These are phyloP conservation scores for Lentinula raphanica DNA, from an alignment of 768 basidiomycete species.

Conservation along the genomic window DNA sequence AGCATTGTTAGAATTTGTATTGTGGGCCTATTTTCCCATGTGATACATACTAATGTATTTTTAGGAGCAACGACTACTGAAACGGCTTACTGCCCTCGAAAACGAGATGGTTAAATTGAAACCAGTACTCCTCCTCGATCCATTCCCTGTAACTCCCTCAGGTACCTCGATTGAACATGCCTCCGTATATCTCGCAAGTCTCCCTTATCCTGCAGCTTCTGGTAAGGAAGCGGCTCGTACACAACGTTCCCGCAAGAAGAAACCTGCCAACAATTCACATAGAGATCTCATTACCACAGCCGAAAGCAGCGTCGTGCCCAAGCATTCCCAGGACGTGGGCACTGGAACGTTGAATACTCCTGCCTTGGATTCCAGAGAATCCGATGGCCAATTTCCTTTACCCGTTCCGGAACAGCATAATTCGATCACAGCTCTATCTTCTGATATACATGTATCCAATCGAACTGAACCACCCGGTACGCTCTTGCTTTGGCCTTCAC, in stretches of 20 bases:
- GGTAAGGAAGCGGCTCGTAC: neutral
- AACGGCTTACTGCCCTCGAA: constrained; percentile 51
- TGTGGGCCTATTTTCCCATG: too few relatives aligned
- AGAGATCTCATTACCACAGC: neutral
- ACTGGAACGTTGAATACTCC: neutral
- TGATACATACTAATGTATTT: too few relatives aligned
- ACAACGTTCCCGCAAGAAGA: constrained; percentile 1
- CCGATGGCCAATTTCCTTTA: neutral
- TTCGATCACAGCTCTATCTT: neutral
- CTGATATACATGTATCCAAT: neutral
- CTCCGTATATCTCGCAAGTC: constrained; percentile 17
- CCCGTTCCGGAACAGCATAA: neutral
- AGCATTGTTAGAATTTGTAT: too few relatives aligned
- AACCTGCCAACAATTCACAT: neutral
- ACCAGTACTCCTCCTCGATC: constrained; percentile 65
- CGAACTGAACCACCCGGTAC: neutral
- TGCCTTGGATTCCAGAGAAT: neutral
- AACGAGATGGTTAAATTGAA: constrained; percentile 59
- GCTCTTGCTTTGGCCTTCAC: neutral
- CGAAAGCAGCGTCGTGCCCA: neutral
- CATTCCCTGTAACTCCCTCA: constrained; percentile 25
- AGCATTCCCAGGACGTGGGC: neutral
- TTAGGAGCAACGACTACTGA: constrained; percentile 1
- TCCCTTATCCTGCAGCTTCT: constrained; percentile 19
- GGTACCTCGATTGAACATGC: constrained; percentile 17